Evolutionary conservation across 2,329 filamentous ascomycete genomes (phyloP), one percentile per base, ranked within the genome.

Genomic region (Thermoascus crustaceus): DNA sequence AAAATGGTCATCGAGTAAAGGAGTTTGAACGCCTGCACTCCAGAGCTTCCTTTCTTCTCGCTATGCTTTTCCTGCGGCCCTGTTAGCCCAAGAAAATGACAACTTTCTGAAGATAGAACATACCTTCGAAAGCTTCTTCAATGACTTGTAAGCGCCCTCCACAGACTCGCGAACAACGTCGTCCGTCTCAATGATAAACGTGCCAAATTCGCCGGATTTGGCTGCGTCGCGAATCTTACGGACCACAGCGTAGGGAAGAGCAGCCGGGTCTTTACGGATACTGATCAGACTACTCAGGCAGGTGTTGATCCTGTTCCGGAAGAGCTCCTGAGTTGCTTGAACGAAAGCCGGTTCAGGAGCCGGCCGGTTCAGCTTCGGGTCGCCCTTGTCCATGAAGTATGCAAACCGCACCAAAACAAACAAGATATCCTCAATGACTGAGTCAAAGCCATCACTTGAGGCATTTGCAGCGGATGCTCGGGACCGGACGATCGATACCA

Each of bases 1-100:
- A 96, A 71, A 9, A 95, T 75, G 0, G 86, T 82, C 34, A 95
- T 73, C 1, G 85, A 80, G 55, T 94, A 86, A 1, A 96, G 72
- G 22, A 95, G 71, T 13, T 82, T 80, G 39, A 95, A 73, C 0
- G 84, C 83, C 41, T 78, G 77, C 10, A 67, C 67, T 34, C 53
- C 53, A 2, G 54, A 47, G 14, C 41, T 41, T 32, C 54, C 48
- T 16, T 50, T 75, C 19, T 50, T 75, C 19, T 69, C 67, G 14
- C 70, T 61, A 6, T 73, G 68, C 27, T 74, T 72, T 13, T 68
- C 55, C 48, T 71, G 60, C 41, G 75, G 67, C 35, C 71, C 9
- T n/a, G 37, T 55, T 44, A 53, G 44, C 27, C 23, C 20, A 9
- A 36, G 1, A 7, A 5, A 4, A 3, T 11, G 18, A 13, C 17